A percentile compares a stretch with the other conserved stretches of the same genome.
These are phyloP conservation scores for Plectosphaerella cucumerina DNA, from an alignment of 2,329 filamentous ascomycete species.

Conservation along the genomic window DNA sequence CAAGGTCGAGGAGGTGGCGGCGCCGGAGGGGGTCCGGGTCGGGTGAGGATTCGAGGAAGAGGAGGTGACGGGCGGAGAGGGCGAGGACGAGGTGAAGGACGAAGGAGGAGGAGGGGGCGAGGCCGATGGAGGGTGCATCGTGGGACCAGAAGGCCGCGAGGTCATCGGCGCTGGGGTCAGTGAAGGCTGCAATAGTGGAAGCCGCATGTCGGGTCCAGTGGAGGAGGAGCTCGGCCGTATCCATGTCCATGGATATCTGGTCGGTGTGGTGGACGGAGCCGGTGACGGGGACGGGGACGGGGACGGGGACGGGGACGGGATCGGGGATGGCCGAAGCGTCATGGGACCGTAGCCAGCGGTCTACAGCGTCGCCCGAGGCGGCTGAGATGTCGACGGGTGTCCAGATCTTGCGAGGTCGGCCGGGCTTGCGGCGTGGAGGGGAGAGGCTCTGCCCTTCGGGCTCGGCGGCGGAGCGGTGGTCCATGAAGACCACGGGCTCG, in stretches of 20 bases:
- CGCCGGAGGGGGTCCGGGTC: background rate
- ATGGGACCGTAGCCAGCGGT: background rate
- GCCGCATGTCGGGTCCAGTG: constrained; percentile 21
- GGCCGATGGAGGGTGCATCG: constrained; percentile 21
- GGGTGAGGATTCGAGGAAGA: constrained; percentile 9
- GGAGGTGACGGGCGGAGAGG: constrained; percentile 21
- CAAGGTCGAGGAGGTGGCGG: constrained; percentile 14
- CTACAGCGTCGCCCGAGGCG: background rate
- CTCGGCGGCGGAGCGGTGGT: background rate
- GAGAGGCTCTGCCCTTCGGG: background rate
- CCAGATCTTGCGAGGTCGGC: constrained; percentile 25
- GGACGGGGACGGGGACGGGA: no score
- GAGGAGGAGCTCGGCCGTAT: constrained; percentile 23
- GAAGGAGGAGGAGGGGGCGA: constrained; percentile 21
- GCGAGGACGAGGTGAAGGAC: constrained; percentile 23
- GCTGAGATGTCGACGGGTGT: constrained; percentile 14
- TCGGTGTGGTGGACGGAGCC: no score
- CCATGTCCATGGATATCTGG: background rate
- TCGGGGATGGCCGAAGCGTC: no score
- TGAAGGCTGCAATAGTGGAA: constrained; percentile 14
- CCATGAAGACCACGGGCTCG: background rate
- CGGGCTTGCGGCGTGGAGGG: constrained; percentile 18
- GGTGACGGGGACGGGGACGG: no score
- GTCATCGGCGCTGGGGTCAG: constrained; percentile 9
- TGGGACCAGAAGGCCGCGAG: constrained; percentile 19